Conservation (phyloP, 2,329 filamentous ascomycete species). For the Fusarium sulawesiense region DNA sequence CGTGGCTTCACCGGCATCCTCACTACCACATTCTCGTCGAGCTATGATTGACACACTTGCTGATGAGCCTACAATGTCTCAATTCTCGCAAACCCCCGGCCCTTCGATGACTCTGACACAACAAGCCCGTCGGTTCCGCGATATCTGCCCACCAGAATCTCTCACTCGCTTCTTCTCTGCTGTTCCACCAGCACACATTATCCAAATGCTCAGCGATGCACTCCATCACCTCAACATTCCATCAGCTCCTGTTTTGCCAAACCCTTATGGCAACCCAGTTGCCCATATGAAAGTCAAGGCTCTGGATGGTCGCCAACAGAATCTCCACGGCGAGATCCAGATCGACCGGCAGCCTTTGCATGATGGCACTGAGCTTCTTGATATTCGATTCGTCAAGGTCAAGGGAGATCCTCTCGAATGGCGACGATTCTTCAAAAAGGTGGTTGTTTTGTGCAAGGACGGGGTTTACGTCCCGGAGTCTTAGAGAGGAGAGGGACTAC, state of each 20-base stretch:
- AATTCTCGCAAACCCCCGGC: constrained; percentile 83
- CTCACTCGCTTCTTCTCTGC: constrained; percentile 94
- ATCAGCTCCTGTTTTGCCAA: constrained; percentile 62
- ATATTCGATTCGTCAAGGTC: constrained; percentile 91
- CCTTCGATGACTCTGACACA: constrained; percentile 90
- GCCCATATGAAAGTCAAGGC: constrained; percentile 79
- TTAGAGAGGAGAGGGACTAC: constrained; percentile 47
- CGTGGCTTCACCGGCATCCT: constrained; percentile 56
- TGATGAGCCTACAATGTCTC: constrained; percentile 86
- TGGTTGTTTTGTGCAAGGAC: constrained; percentile 89
- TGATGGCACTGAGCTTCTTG: constrained; percentile 72
- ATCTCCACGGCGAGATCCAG: constrained; percentile 78
- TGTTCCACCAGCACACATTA: constrained; percentile 77
- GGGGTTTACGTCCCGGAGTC: constrained; percentile 71
- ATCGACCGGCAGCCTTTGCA: constrained; percentile 73
- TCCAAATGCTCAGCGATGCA: constrained; percentile 83
- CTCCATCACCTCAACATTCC: constrained; percentile 88
- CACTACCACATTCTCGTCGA: constrained; percentile 50
- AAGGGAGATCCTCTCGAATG: constrained; percentile 98
- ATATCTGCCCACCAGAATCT: constrained; percentile 88
- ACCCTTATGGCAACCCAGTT: constrained; percentile 65
- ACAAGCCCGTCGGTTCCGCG: constrained; percentile 85
- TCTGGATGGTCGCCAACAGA: constrained; percentile 77
- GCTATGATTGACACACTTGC: constrained; percentile 73
- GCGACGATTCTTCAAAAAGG: constrained; percentile 95